Percentiles rank a stretch among this genome's conserved stretches.
These are phyloP conservation scores for Phytopythium sindhum DNA, from an alignment of 352 stramenopile species.

Conservation along the genomic window DNA sequence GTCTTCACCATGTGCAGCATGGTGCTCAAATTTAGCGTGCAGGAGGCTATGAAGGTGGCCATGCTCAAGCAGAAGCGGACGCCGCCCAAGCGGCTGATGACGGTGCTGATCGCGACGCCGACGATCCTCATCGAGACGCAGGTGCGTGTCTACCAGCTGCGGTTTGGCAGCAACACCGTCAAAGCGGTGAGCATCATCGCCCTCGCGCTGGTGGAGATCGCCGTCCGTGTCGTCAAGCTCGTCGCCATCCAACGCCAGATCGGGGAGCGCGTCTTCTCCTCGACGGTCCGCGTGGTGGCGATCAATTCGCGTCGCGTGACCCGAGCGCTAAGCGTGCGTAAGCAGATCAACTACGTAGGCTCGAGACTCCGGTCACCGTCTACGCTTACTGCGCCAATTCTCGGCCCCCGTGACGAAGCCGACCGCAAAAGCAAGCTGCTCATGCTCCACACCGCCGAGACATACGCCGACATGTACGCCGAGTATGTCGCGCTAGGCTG, in stretches of 20 bases:
- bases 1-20: not conserved
- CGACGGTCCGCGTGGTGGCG: not conserved
- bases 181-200: constrained; percentile 16
- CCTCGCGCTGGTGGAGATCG: constrained; percentile 19
- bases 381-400: constrained; percentile 12
- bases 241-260: constrained; percentile 9
- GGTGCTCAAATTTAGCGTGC: constrained; percentile 15
- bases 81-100: constrained; percentile 2
- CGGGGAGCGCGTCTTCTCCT: not conserved
- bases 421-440: constrained; percentile 18
- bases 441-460: constrained; percentile 18
- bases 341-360: not conserved
- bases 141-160: constrained; percentile 28
- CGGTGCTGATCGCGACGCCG: constrained; percentile 17
- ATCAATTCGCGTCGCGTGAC: not conserved
- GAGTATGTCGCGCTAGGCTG: constrained; percentile 41
- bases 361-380: constrained; percentile 6
- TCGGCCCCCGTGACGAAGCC: constrained; percentile 18
- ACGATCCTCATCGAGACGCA: constrained; percentile 34
- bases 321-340: not conserved
- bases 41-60: constrained; percentile 13
- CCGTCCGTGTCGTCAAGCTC: constrained; percentile 16
- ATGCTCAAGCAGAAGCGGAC: not conserved
- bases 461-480: constrained; percentile 34
- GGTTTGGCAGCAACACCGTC: constrained; percentile 9